Evolutionary conservation across 1,139 yeast species (phyloP), one percentile per base, ranked within the genome.

Genomic region (Zygosaccharomyces pseudobailii): DNA sequence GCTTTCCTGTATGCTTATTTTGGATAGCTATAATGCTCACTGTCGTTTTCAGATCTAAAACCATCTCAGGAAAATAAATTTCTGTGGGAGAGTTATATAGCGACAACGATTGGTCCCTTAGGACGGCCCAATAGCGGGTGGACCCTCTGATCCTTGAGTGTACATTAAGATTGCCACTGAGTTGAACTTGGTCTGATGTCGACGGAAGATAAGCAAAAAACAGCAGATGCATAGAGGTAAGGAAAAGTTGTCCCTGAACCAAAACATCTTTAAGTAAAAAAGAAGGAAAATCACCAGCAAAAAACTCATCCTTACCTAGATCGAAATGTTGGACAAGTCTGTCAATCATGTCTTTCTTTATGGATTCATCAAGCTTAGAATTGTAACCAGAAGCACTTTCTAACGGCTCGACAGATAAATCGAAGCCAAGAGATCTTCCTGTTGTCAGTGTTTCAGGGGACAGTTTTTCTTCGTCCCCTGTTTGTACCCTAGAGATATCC

Each of bases 191-290:
- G 7, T 56, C 62, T 5, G 58, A 52, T 28, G 67, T 55, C 47
- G 76, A 75, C 0, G 97, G 96, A n/a, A 90, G 66, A 56, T 82
- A 84, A 0, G 97, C 94, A 68, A 85, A 84, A 63, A 87, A 90
- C 41, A 88, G 69, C 6, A 90, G 66, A 53, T 80, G 78, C 10
- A 76, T 71, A 39, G 72, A 67, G 2, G 97, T 89, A 32, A 90
- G 67, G 58, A 86, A 86, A 13, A 88, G 65, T 57, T 86, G 90
- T 2, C 97, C 97, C 63, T 89, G 97, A 27, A 89, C 68, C 32
- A 90, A 69, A 1, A 90, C 94, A 58, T 87, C 95, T 52, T 82
- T 78, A 46, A 88, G 72, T 36, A 90, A 69, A 96, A 96, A 90
- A 30, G 89, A 80, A 5, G 84, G 76, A 58, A 74, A 85, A 53